Evolutionary conservation across 352 stramenopile genomes (phyloP), one percentile per base, ranked within the genome.

Genomic region (Lagenidium giganteum): DNA sequence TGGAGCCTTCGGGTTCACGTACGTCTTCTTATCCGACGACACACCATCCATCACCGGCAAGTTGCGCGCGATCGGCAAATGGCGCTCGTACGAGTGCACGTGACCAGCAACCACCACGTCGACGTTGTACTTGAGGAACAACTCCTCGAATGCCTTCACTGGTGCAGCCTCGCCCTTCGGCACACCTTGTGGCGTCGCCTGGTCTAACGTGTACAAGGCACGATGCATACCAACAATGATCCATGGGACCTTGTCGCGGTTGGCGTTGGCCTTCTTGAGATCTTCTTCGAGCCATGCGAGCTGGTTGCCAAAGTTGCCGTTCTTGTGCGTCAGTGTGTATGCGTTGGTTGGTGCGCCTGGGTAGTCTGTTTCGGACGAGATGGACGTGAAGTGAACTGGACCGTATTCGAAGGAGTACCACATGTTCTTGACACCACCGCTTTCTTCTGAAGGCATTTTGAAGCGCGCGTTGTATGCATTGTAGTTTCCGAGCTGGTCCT

Each of bases 321-420:
- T 53, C 26, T 38, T 48, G 8, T 47, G 41, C 16, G 26, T 22
- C 1, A 54, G 61, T 11, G 48, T 61, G 44, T 40, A 48, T 36
- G 52, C 51, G 52, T 63, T 67, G 29, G 29, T 46, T 1, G 53
- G 40, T 2, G 45, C 44, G 23, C 31, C 35, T 8, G 27, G 48
- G 41, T 70, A 82, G 35, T 85, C 66, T 2, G 70, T 89, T 49
- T 96, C 83, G 4, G 74, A 72, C 31, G 72, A 85, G 7, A 96
- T 61, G 5, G 77, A 67, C 4, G 81, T 83, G 40, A 93, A 86
- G 52, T 95, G 83, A 17, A 93, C 62, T 23, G 64, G 58, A 0
- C 77, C 81, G 39, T 94, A 61, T 43, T 93, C 64, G 44, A 91
- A 96, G 14, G 77, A 90, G 43, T 95, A 78, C 75, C 76, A 93